A percentile compares a stretch with the other conserved stretches of the same genome.
Evolutionary conservation across 2,329 filamentous ascomycete genomes (phyloP).

Genomic region (Paraphaeosphaeria minitans): DNA sequence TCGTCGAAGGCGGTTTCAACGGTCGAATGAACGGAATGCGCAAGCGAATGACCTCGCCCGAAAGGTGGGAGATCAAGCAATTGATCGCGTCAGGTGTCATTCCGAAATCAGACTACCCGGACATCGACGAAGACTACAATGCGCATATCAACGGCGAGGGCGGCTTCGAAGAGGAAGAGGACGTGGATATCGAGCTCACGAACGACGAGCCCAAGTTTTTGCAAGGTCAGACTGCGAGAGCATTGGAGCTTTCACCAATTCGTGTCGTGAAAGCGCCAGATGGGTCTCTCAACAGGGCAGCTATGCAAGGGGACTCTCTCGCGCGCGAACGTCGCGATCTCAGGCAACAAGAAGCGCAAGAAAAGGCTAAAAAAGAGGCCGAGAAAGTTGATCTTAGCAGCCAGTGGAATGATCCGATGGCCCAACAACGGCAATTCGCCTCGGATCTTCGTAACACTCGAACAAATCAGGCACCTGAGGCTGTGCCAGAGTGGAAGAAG

Average conservation of each 20-base stretch:
- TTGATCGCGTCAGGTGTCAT: conserved; percentile 93
- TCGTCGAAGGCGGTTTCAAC: conserved; percentile 66
- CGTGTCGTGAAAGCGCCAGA: conserved; percentile 96
- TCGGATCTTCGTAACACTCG: conserved; percentile 76
- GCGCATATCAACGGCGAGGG: conserved; percentile 84
- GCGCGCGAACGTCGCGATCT: conserved; percentile 90
- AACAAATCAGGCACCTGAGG: conserved; percentile 63
- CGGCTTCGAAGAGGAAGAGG: conserved; percentile 90
- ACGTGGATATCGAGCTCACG: conserved; percentile 94
- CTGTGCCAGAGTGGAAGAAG: conserved; percentile 90
- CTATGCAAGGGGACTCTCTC: conserved; percentile 87
- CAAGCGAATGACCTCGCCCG: conserved; percentile 94
- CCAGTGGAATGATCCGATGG: conserved; percentile 98
- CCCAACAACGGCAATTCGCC: conserved; percentile 86
- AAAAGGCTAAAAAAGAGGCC: conserved; percentile 73
- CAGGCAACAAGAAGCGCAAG: conserved; percentile 85
- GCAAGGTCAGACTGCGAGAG: conserved; percentile 94
- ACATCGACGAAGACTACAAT: conserved; percentile 92
- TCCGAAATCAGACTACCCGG: conserved; percentile 91
- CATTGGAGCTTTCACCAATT: conserved; percentile 91
- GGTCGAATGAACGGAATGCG: conserved; percentile 60
- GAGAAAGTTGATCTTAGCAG: conserved; percentile 81
- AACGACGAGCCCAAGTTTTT: conserved; percentile 97
- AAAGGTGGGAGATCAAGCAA: conserved; percentile 96
- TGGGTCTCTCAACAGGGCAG: conserved; percentile 95